Conservation (phyloP, 495 filamentous ascomycete genomes). For the Penicillium herquei region DNA sequence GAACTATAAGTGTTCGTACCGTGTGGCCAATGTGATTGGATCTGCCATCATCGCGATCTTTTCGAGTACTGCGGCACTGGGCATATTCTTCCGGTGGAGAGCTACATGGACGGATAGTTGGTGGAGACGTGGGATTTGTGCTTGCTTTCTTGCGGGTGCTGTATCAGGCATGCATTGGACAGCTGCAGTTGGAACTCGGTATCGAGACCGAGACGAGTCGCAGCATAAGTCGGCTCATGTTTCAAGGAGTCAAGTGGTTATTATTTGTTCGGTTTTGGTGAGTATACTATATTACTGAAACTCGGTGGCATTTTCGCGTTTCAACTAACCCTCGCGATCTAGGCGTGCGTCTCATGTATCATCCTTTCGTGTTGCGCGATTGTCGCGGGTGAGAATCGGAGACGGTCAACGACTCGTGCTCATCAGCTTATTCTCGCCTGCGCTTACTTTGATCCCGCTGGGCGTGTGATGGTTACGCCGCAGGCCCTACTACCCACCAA, state of each 20-base stretch:
- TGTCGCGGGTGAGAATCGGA: conserved; percentile 52
- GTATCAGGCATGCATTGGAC: conserved; percentile 91
- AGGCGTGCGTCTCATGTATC: conserved; percentile 60
- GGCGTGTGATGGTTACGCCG: conserved; percentile 73
- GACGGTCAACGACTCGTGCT: conserved; percentile 60
- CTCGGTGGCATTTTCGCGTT: background rate
- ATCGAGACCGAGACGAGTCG: conserved; percentile 43
- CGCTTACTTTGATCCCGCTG: conserved; percentile 72
- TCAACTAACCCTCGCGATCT: conserved; percentile 15
- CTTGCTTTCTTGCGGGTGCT: conserved; percentile 64
- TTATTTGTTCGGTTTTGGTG: conserved; percentile 65
- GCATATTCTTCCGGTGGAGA: conserved; percentile 74
- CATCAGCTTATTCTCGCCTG: conserved; percentile 77
- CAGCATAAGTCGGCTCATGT: conserved; percentile 3
- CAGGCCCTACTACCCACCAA: conserved; percentile 78
- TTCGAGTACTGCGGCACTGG: conserved; percentile 64
- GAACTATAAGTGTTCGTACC: conserved; percentile 69
- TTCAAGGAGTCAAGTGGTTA: conserved; percentile 57
- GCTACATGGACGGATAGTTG: conserved; percentile 75
- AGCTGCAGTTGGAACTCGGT: conserved; percentile 68
- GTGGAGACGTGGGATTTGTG: conserved; percentile 70
- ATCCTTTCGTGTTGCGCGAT: conserved; percentile 56
- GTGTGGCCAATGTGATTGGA: conserved; percentile 57
- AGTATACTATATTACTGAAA: conserved; percentile 18
- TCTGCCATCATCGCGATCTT: conserved; percentile 69